These are phyloP conservation scores for Sarocladium kiliense DNA, from an alignment of 2,329 filamentous ascomycete species.

Conservation along the genomic window DNA sequence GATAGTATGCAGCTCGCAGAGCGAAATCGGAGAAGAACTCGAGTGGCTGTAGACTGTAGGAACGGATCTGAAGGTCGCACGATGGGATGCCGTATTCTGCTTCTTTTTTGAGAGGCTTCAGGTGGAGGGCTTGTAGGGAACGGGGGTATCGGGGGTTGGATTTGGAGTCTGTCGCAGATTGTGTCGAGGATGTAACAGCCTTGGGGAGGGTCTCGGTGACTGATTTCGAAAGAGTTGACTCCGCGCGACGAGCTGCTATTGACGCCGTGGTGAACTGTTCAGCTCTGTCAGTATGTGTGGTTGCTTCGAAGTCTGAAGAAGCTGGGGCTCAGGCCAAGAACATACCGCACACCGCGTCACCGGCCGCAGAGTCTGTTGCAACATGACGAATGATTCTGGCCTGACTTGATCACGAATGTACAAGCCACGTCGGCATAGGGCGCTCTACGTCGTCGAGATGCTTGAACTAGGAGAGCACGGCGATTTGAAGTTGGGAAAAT, in stretches of 20 bases:
- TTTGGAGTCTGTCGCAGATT: conserved; percentile 14
- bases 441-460: too few species aligned
- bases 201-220: not conserved
- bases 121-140: conserved; percentile 78
- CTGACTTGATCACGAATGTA: not conserved
- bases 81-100: conserved; percentile 73
- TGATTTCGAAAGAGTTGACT: not conserved
- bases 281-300: not conserved
- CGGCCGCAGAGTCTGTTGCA: not conserved
- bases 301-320: not conserved
- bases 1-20: conserved; percentile 88
- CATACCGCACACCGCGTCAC: not conserved
- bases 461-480: not conserved
- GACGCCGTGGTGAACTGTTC: not conserved
- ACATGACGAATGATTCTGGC: not conserved
- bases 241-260: not conserved
- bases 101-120: conserved; percentile 74
- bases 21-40: conserved; percentile 96
- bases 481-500: too few species aligned
- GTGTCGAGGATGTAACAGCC: not conserved
- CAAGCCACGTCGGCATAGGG: too few species aligned
- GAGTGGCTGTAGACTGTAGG: conserved; percentile 83
- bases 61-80: conserved; percentile 88
- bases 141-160: conserved; percentile 48
- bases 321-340: not conserved